phyloP scores from a whole-genome alignment of 345 rosid genomes.

The Rhizophora apiculata region DNA sequence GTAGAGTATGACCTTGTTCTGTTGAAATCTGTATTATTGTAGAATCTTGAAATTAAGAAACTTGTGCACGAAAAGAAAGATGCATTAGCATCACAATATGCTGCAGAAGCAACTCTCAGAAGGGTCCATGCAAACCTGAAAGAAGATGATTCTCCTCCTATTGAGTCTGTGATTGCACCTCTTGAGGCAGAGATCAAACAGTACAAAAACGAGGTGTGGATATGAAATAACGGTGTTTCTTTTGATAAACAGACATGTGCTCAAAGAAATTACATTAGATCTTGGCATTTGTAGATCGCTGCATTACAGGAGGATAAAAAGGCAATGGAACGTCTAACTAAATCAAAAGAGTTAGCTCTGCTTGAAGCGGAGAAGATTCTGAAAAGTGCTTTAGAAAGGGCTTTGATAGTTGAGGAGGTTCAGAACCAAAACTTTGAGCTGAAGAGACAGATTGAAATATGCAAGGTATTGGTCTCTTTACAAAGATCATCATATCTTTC shows the following conservation, averaged over 20 bases:
- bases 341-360: conserved; percentile 76
- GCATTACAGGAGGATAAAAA: conserved; percentile 73
- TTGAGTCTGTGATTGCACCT: conserved; percentile 75
- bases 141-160: conserved; percentile 60
- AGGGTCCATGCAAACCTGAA: conserved; percentile 63
- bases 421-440: conserved; percentile 90
- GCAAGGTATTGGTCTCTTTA: conserved; percentile 38
- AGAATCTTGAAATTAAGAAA: conserved; percentile 81
- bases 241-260: background rate
- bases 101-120: conserved; percentile 81
- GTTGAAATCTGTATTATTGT: conserved; percentile 14
- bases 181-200: conserved; percentile 78
- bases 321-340: conserved; percentile 85
- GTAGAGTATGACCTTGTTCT: conserved; percentile 3
- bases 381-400: conserved; percentile 87
- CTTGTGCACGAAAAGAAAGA: conserved; percentile 64
- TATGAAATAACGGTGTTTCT: background rate
- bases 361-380: conserved; percentile 89
- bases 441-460: conserved; percentile 82
- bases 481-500: background rate
- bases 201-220: conserved; percentile 64
- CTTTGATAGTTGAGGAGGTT: conserved; percentile 85
- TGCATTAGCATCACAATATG: conserved; percentile 83
- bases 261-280: background rate
- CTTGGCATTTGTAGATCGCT: conserved; percentile 42